Conservation (phyloP, 768 basidiomycete genomes). For the Rhizopogon rudus region DNA sequence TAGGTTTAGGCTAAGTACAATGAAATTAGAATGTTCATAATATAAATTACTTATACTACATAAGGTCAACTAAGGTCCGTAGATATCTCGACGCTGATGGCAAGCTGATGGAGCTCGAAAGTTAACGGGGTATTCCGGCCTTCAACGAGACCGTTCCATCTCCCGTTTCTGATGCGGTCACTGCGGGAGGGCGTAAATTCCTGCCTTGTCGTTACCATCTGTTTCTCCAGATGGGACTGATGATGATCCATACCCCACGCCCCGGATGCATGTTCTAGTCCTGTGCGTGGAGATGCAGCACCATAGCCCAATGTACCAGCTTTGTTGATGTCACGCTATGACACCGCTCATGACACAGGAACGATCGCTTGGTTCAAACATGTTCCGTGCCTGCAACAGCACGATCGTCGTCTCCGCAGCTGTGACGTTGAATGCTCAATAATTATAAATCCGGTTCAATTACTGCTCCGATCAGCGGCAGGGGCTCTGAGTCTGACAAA, state of each 20-base stretch:
- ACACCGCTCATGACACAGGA: constrained; percentile 1
- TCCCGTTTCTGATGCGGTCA: not conserved
- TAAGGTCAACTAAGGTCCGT: too few species aligned
- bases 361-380: not conserved
- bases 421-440: not conserved
- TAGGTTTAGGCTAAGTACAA: not conserved
- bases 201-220: not conserved
- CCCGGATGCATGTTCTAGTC: not conserved
- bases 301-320: not conserved
- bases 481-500: too few species aligned
- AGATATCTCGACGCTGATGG: too few species aligned
- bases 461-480: not conserved
- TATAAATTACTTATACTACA: too few species aligned
- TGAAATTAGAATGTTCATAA: not conserved
- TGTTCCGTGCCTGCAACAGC: constrained; percentile 1
- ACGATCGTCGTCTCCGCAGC: not conserved
- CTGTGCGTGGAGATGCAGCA: not conserved
- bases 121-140: not conserved
- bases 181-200: not conserved
- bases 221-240: not conserved
- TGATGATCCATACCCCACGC: not conserved
- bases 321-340: not conserved
- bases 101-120: too few species aligned
- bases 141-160: not conserved
- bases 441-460: not conserved